Percentiles rank a stretch among this genome's conserved stretches.
phyloP scores from a whole-genome alignment of 148 eudicot species.

The Euryodendron excelsum region DNA sequence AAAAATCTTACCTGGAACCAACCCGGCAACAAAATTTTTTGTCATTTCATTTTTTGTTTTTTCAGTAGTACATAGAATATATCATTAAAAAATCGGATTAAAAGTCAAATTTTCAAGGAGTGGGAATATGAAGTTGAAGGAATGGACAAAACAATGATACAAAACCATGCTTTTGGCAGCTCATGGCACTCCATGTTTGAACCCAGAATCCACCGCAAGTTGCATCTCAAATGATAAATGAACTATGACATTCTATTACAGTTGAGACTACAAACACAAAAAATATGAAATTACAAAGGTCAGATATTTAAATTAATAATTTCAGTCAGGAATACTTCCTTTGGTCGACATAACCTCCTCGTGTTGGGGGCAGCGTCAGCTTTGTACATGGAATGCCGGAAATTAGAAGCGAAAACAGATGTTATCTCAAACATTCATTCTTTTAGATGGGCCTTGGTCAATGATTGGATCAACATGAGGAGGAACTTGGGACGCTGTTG shows the following conservation, averaged over 20 bases:
- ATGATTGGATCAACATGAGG: constrained; percentile 86
- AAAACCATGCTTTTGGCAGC: no score
- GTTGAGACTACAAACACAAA: background rate
- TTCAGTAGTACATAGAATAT: no score
- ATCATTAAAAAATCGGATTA: no score
- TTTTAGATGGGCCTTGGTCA: constrained; percentile 93
- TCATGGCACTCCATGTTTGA: no score
- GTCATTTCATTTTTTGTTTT: no score
- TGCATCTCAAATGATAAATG: background rate
- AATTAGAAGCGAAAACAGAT: background rate
- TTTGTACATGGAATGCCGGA: background rate
- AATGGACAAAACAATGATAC: no score
- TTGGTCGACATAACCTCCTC: background rate
- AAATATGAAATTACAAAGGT: background rate
- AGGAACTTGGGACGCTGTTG: constrained; percentile 48
- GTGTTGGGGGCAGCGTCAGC: no score
- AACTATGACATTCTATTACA: background rate
- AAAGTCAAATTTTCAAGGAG: no score
- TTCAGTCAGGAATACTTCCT: background rate
- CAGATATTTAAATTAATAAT: background rate
- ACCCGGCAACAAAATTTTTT: no score
- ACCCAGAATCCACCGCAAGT: background rate
- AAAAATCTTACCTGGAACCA: no score
- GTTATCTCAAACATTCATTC: constrained; percentile 47
- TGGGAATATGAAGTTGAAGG: no score